Base-by-base conservation (phyloP, 768 basidiomycete genomes). In the Clitopilus hobsonii region DNA sequence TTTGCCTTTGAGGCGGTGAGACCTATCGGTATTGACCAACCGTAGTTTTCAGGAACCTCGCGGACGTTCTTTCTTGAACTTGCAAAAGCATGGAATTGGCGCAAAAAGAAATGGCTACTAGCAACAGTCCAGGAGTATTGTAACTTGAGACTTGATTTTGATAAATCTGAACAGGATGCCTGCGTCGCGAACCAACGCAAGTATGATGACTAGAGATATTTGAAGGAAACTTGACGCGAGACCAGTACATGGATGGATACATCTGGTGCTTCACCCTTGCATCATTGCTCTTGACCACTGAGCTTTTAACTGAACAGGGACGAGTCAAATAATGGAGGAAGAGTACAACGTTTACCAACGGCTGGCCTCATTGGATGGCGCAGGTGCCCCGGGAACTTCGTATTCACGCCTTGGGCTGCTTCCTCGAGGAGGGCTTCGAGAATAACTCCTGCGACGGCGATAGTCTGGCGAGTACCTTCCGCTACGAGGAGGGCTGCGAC, bases 401-500 rank as follows among this genome's bases (percentile, higher is more conserved):
- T 72, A 75, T 56, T 80, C 65, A 59, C 79, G 67, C 41, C 72
- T 61, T 20, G 78, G 79, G 67, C 79, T 80, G 67, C 85, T 82
- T 52, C 87, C 89, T 61, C 88, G 77, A 52, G 88, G 89, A 22
- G 90, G 91, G 72, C 87, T 90, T 66, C 87, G 80, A 53, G 87
- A 89, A 60, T 89, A 87, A 71, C 88, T 90, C 68, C 81, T 78
- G 53, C 90, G 86, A 67, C 79, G 80, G 62, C 86, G 79, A 60
- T 88, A 83, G 61, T 89, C 88, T 58, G 89, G 89, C 59, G 88
- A 90, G 75, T 89, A 86, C 55, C 88, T 75, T 56, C 84, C 77
- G 60, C 84, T 74, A 52, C 82, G 75, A 54, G 85, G 74, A 50
- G 88, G 85, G 74, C 86, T 88, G 58, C 91, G 84, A 62, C 89